Percentiles rank a stretch among this genome's conserved stretches.
phyloP scores from a whole-genome alignment of 805 yeast genomes.

The Nakazawaea ishiwadae region DNA sequence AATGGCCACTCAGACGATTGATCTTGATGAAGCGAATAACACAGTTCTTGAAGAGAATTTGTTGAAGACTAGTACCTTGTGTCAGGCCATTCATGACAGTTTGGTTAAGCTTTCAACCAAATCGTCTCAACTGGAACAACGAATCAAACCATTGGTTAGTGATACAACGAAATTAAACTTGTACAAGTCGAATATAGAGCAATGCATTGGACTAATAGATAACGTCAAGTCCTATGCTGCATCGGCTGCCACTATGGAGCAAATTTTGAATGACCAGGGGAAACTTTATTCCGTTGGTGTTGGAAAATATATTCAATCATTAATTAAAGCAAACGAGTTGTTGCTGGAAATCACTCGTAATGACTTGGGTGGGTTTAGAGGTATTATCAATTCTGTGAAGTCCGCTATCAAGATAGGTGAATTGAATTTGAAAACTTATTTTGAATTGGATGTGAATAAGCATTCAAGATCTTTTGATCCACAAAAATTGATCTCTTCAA shows the following conservation, averaged over 20 bases:
- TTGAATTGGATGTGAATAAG: slow-evolving; percentile 38
- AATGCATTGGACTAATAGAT: slow-evolving; percentile 42
- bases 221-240: slow-evolving; percentile 46
- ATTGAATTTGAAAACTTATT: slow-evolving; percentile 43
- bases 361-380: slow-evolving; percentile 52
- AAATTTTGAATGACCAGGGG: slow-evolving; percentile 17
- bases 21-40: slow-evolving; percentile 77
- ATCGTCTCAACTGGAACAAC: slow-evolving; percentile 50
- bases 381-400: slow-evolving; percentile 58
- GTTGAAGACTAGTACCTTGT: slow-evolving; percentile 49
- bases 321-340: slow-evolving; percentile 38
- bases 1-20: slow-evolving; percentile 27
- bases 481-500: slow-evolving; percentile 32
- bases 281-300: slow-evolving; percentile 28
- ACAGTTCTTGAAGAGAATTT: slow-evolving; percentile 77
- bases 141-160: slow-evolving; percentile 68
- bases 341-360: slow-evolving; percentile 36
- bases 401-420: slow-evolving; percentile 55
- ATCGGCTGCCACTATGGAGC: slow-evolving; percentile 35
- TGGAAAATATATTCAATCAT: slow-evolving; percentile 27
- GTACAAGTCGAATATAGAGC: slow-evolving; percentile 53
- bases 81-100: slow-evolving; percentile 50
- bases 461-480: slow-evolving; percentile 41
- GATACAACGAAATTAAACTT: slow-evolving; percentile 53
- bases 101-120: slow-evolving; percentile 47